Conservation (phyloP, 164 flowering plant species). For the Annona cherimola region DNA sequence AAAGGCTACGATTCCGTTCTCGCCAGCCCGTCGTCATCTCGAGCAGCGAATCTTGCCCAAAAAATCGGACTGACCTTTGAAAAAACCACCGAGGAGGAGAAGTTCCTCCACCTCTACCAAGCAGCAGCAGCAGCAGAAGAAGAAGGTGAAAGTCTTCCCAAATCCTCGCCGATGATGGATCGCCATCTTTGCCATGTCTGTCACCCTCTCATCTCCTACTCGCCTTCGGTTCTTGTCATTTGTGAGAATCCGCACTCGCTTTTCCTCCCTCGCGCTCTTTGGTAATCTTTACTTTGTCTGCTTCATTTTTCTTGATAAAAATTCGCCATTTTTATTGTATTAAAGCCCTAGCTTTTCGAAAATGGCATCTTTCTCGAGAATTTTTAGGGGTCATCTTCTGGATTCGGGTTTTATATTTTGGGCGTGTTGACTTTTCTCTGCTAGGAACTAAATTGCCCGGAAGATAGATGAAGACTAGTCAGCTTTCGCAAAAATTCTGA, state of each 20-base stretch:
- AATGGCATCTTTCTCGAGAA: neutral
- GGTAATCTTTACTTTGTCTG: neutral
- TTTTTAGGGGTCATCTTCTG: neutral
- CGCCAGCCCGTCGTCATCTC: neutral
- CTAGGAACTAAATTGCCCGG: neutral
- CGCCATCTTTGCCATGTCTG: constrained; percentile 11
- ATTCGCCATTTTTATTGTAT: neutral
- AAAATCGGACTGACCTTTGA: neutral
- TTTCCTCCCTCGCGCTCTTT: neutral
- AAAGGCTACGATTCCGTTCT: neutral
- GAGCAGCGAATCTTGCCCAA: neutral
- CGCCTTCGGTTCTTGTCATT: neutral
- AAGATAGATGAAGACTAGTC: neutral
- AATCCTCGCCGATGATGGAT: neutral
- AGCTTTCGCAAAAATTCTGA: neutral
- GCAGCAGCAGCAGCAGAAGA: neutral
- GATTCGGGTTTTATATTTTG: neutral
- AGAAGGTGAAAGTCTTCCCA: neutral
- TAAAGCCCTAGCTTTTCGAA: neutral
- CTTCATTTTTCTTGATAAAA: neutral
- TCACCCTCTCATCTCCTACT: neutral
- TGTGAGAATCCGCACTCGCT: constrained; percentile 18
- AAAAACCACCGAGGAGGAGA: neutral
- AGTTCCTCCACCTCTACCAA: too few species aligned
- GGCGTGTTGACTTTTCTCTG: neutral